Evolutionary conservation across 345 rosid genomes (phyloP), one percentile per base, ranked within the genome.

Genomic region (Garcia nutans): DNA sequence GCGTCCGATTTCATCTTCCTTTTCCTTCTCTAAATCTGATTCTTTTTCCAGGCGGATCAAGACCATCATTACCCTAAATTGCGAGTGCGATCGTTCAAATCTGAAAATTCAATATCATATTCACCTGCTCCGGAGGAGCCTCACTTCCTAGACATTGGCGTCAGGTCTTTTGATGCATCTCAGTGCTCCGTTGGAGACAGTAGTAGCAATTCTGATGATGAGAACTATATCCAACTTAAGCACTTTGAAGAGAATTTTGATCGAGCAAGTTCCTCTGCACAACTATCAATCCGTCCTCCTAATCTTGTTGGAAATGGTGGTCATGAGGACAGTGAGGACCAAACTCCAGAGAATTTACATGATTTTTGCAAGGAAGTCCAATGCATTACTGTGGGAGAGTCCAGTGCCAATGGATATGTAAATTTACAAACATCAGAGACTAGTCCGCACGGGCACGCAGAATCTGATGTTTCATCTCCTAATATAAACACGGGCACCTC

Each of bases 31-130:
- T 67, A 41, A 63, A 54, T 17, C 45, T 31, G 17, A 68, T 59
- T 68, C 79, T 81, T 60, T 65, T 37, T 84, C 33, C 89, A 88
- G 98, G 89, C 33, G 73, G 76, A 72, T 68, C 76, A 79, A 69
- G 85, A 85, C 47, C 65, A 72, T 71, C 88, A 85, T 67, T 92
- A 93, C 82, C 98, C 96, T 33, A 88, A 87, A 80, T 77, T 92
- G 77, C 87, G 89, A 33, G 86, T 96, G 80, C 83, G 88, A 56
- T 88, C 97, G 44, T 90, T 90, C 89, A 91, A 83, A 72, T 86
- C 84, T 70, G 90, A 82, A 49, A 77, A 64, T 74, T 77, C 84
- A 26, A 72, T 76, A 72, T 81, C 88, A 59, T 75, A 78, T 65
- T 79, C 85, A 72, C 84, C 87, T 49, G 64, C 74, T 65, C 69